Base-by-base conservation (phyloP, 2,329 filamentous ascomycete species). In the Aureobasidium sp. region DNA sequence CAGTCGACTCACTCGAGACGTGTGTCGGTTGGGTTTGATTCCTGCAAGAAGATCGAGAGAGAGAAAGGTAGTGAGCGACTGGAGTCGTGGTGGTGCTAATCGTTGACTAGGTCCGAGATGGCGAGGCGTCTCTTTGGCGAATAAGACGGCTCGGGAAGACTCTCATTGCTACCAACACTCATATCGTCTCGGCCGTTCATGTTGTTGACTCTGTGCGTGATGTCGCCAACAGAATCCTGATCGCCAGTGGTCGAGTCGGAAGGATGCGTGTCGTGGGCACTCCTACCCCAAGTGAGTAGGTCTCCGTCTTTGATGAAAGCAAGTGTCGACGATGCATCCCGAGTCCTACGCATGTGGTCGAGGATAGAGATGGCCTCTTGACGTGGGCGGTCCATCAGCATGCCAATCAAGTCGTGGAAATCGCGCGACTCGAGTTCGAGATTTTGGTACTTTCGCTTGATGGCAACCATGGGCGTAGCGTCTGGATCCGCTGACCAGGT, bases 401-500 rank as follows among this genome's bases (percentile, higher is more conserved):
- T 59, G 3, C 42, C 25, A 5, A 54, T 13, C 14, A 63, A 25
- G 29, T 63, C 47, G 16, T 50, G 11, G 34, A 55, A 21, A 49
- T 63, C 61, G 48, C 45, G 41, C 21, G 47, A 41, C n/a, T 54
- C 32, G 37, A 10, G 25, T 42, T 63, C 45, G 32, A 63, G 55
- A 8, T 42, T 44, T 13, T 60, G 44, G 42, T 60, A 63, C 36
- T 63, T 63, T 13, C 61, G 47, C 48, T 63, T 63, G 13, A 63
- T 47, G 21, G 61, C 61, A 34, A 63, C 25, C 48, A 63, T 63
- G 10, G 61, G 61, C 14, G 61, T 50, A 3, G 61, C 61, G 44
- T 63, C 61, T 29, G 61, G 61, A 49, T 63, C 61, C 16, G 61
- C 61, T 10, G 54, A 48, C 53, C 54, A 63, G 32, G 45, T 44